Evolutionary conservation across 495 filamentous ascomycete genomes (phyloP).

Genomic region (Ascodesmis nigricans): DNA sequence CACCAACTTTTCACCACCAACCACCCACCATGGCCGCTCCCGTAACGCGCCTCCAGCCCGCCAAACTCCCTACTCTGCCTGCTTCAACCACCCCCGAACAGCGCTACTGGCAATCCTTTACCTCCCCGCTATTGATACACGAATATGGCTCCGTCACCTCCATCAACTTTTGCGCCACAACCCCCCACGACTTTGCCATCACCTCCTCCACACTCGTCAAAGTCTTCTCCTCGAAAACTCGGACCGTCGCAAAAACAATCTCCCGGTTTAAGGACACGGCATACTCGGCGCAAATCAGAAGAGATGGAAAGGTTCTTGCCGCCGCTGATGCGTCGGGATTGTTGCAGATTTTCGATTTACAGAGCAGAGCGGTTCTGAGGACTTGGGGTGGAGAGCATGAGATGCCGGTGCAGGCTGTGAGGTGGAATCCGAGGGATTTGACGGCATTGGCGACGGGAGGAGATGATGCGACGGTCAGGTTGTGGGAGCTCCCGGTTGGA

Average conservation of each 20-base stretch:
- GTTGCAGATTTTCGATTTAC: constrained; percentile 86
- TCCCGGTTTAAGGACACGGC: constrained; percentile 77
- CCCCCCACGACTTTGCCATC: constrained; percentile 66
- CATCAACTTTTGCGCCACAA: constrained; percentile 53
- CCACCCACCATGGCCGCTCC: constrained; percentile 54
- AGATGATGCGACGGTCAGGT: constrained; percentile 74
- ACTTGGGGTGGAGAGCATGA: constrained; percentile 80
- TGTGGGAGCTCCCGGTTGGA: constrained; percentile 82
- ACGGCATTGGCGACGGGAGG: constrained; percentile 64
- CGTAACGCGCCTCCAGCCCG: constrained; percentile 54
- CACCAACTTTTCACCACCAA: background rate
- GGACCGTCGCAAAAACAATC: constrained; percentile 76
- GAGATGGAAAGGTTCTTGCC: constrained; percentile 70
- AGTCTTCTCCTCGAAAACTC: constrained; percentile 71
- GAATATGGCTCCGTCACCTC: constrained; percentile 70
- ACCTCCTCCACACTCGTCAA: constrained; percentile 81
- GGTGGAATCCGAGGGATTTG: constrained; percentile 67
- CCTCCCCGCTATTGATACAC: constrained; percentile 63
- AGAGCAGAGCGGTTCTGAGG: constrained; percentile 72
- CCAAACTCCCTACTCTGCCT: constrained; percentile 62
- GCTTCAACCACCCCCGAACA: constrained; percentile 61
- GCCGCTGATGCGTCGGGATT: constrained; percentile 76
- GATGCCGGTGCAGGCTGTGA: constrained; percentile 78
- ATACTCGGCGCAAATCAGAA: constrained; percentile 62
- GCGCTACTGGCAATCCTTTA: constrained; percentile 83